These are phyloP conservation scores for Aegilops tauschii DNA, from an alignment of 176 grass and related monocot species.

Conservation along the genomic window DNA sequence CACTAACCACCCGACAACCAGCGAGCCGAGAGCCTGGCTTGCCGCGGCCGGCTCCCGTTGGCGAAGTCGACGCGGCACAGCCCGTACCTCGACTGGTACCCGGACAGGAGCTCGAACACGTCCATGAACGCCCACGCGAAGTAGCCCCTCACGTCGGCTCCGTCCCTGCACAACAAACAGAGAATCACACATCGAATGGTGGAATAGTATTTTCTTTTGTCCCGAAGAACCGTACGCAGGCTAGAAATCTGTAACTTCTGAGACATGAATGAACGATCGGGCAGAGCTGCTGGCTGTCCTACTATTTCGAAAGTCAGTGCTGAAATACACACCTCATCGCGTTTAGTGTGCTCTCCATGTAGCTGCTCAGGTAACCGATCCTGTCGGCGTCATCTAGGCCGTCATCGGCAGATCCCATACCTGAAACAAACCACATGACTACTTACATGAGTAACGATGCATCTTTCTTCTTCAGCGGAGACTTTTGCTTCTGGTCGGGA, in stretches of 20 bases:
- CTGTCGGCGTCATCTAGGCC: slow-evolving; percentile 43
- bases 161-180: slow-evolving; percentile 36
- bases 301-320: background rate
- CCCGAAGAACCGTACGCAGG: too few relatives aligned
- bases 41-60: slow-evolving; percentile 26
- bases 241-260: too few relatives aligned
- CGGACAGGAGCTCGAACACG: slow-evolving; percentile 44
- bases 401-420: background rate
- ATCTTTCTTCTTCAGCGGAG: background rate
- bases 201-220: too few relatives aligned
- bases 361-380: slow-evolving; percentile 43
- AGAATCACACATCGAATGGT: background rate
- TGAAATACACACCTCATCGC: slow-evolving; percentile 41
- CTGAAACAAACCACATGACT: background rate
- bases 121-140: slow-evolving; percentile 67
- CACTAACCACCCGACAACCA: slow-evolving; percentile 7
- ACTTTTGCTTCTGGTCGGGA: background rate
- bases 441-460: background rate
- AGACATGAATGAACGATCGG: too few relatives aligned
- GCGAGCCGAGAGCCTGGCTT: slow-evolving; percentile 30
- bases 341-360: slow-evolving; percentile 35
- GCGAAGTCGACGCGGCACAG: slow-evolving; percentile 59
- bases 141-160: slow-evolving; percentile 54
- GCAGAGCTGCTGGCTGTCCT: too few relatives aligned
- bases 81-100: slow-evolving; percentile 45